Percentiles rank a stretch among this genome's conserved stretches.
These are phyloP conservation scores for Wickerhamomyces kurtzmanii DNA, from an alignment of 805 yeast genomes.

Conservation along the genomic window DNA sequence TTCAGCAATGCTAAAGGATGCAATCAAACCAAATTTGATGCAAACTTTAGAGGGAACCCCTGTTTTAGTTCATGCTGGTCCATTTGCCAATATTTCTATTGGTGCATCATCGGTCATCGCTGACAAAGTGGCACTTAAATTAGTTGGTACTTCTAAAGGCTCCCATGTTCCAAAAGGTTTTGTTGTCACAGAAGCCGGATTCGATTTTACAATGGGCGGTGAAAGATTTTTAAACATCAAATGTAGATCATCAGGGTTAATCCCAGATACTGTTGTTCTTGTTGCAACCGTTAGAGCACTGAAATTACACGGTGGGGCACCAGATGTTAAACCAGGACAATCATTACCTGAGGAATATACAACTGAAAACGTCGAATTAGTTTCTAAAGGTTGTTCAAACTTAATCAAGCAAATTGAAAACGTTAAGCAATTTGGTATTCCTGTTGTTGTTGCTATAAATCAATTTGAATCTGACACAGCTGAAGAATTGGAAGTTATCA, in stretches of 20 bases:
- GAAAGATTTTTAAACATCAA: conserved; percentile 78
- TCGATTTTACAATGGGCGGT: conserved; percentile 90
- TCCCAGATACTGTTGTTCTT: conserved; percentile 69
- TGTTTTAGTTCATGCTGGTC: conserved; percentile 82
- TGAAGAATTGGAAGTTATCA: conserved; percentile 59
- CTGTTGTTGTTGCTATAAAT: conserved; percentile 77
- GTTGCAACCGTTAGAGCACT: conserved; percentile 82
- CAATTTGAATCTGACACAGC: conserved; percentile 67
- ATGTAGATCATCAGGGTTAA: conserved; percentile 71
- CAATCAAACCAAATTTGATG: conserved; percentile 79
- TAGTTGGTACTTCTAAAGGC: conserved; percentile 55
- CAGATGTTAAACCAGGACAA: conserved; percentile 81
- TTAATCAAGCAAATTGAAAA: conserved; percentile 69
- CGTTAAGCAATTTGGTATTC: conserved; percentile 63
- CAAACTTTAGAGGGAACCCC: conserved; percentile 87
- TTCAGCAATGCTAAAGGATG: conserved; percentile 73
- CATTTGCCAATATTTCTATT: conserved; percentile 79
- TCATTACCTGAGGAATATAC: conserved; percentile 66
- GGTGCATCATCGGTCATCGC: conserved; percentile 83
- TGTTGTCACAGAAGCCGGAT: conserved; percentile 83
- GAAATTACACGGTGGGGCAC: conserved; percentile 84
- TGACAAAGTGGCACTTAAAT: conserved; percentile 71
- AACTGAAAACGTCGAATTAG: conserved; percentile 60
- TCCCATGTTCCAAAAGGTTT: conserved; percentile 51
- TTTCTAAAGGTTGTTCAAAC: conserved; percentile 62